Percentiles rank a stretch among this genome's conserved stretches.
These are phyloP conservation scores for Solanum chacoense DNA, from an alignment of 305 asterid genomes.

Conservation along the genomic window DNA sequence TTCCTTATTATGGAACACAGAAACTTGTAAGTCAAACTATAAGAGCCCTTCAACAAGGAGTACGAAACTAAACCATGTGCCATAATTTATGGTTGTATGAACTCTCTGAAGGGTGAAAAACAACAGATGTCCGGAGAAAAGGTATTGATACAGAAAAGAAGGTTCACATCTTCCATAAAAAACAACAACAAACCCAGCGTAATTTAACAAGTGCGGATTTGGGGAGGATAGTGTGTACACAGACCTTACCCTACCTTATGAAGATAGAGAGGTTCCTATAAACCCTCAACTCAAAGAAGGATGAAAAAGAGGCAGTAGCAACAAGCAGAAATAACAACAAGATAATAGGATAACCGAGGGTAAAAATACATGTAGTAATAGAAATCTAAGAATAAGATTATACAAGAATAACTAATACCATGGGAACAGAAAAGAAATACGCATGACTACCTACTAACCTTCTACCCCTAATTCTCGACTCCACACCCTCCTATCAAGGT, in stretches of 20 bases:
- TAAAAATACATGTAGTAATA: neutral
- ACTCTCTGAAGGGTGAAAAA: neutral
- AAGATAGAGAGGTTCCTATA: neutral
- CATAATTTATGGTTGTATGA: neutral
- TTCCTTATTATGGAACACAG: neutral
- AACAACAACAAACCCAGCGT: neutral
- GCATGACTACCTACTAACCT: neutral
- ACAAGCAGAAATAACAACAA: neutral
- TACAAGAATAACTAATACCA: neutral
- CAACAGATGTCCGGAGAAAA: neutral
- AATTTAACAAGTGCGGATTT: neutral
- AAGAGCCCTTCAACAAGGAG: neutral
- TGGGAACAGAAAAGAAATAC: neutral
- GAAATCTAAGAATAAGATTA: neutral
- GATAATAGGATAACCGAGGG: neutral
- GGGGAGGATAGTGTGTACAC: neutral
- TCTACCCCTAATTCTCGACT: neutral
- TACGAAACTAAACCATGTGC: neutral
- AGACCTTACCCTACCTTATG: neutral
- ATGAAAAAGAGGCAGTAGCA: neutral
- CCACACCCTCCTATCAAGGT: neutral
- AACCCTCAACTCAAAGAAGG: neutral
- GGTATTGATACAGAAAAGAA: neutral
- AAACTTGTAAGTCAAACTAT: neutral
- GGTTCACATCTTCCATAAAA: neutral